phyloP scores from a whole-genome alignment of 225 moss, liverwort and hornwort genomes.

The Physcomitrellopsis africana region DNA sequence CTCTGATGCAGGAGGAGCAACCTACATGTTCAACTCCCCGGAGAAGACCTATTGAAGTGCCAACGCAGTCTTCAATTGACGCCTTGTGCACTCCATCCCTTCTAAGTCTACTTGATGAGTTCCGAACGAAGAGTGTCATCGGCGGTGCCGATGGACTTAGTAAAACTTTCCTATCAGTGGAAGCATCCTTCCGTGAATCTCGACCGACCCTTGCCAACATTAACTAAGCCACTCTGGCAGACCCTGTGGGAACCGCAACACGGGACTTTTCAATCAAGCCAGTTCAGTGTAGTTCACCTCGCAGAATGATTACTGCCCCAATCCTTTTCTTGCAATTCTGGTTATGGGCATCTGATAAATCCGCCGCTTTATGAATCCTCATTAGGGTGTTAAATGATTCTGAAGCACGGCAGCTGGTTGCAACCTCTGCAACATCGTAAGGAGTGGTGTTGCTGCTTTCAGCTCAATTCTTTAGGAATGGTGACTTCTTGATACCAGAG shows the following conservation, averaged over 20 bases:
- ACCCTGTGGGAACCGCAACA: not conserved
- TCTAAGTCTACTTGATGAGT: constrained; percentile 71
- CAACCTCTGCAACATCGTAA: constrained; percentile 40
- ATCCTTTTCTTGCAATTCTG: not conserved
- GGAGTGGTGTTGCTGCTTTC: not conserved
- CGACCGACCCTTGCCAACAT: constrained; percentile 73
- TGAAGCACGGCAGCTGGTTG: constrained; percentile 22
- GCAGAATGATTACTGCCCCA: too few species aligned
- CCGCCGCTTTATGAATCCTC: not conserved
- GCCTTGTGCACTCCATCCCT: constrained; percentile 79
- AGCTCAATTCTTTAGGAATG: not conserved
- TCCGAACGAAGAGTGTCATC: constrained; percentile 55
- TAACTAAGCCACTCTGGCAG: constrained; percentile 43
- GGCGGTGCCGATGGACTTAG: constrained; percentile 63
- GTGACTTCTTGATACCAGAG: constrained; percentile 23
- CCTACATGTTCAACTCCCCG: constrained; percentile 77
- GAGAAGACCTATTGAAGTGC: constrained; percentile 71
- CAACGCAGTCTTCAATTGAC: constrained; percentile 63
- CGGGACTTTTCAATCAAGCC: not conserved
- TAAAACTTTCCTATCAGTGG: constrained; percentile 61
- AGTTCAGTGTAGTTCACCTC: not conserved
- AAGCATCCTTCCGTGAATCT: constrained; percentile 69
- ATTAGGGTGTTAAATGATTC: not conserved
- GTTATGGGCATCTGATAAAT: not conserved
- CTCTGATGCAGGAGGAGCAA: constrained; percentile 69